These are phyloP conservation scores for Hermanozyma aechmeae DNA, from an alignment of 805 yeast species.

Conservation along the genomic window DNA sequence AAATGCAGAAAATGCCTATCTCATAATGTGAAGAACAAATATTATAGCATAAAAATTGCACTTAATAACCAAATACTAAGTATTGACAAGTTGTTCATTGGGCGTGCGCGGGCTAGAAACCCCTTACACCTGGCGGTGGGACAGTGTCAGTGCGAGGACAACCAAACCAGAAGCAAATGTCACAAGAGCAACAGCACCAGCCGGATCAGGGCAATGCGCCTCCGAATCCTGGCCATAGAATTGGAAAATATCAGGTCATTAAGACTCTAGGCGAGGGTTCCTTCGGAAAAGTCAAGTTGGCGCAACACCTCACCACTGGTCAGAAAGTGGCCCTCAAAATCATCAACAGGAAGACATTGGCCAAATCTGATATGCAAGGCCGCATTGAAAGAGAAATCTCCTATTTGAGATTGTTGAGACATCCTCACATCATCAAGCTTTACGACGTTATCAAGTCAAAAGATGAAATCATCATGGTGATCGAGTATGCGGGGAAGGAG, in stretches of 20 bases:
- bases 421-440: constrained; percentile 91
- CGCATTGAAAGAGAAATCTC: constrained; percentile 91
- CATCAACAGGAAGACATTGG: constrained; percentile 83
- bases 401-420: constrained; percentile 77
- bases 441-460: constrained; percentile 93
- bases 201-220: not conserved
- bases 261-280: constrained; percentile 95
- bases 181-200: constrained; percentile 4
- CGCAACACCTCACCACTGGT: constrained; percentile 83
- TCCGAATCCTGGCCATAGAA: constrained; percentile 34
- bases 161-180: constrained; percentile 4
- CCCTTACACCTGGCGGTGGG: no score
- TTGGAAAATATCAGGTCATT: constrained; percentile 89
- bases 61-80: no score
- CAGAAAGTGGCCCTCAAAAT: constrained; percentile 89
- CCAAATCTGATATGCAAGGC: constrained; percentile 96
- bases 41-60: no score
- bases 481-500: constrained; percentile 95
- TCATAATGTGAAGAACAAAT: no score
- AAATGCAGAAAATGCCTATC: no score
- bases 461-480: constrained; percentile 95
- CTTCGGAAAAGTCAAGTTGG: constrained; percentile 90
- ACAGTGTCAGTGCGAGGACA: no score
- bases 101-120: no score
- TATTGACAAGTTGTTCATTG: no score